These are phyloP conservation scores for Amaranthus tricolor DNA, from an alignment of 179 eudicot genomes.

Conservation along the genomic window DNA sequence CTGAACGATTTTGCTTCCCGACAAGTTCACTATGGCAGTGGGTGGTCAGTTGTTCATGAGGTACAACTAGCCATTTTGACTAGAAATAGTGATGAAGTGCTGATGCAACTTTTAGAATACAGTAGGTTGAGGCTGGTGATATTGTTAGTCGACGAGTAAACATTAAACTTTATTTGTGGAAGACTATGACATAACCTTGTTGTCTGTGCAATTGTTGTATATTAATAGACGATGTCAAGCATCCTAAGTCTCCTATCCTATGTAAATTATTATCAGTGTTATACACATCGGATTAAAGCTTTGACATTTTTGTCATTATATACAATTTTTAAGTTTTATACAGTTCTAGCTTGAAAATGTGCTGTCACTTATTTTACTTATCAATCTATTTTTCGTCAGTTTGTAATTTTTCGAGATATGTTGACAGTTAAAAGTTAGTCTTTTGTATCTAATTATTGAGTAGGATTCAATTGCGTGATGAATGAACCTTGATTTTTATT, in stretches of 20 bases:
- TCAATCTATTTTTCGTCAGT: not conserved
- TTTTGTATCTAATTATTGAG: not conserved
- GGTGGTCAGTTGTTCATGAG: not conserved
- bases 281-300: too few relatives aligned
- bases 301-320: not conserved
- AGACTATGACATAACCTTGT: slow-evolving; percentile 11
- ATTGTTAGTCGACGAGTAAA: slow-evolving; percentile 13
- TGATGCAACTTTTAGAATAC: slow-evolving; percentile 10
- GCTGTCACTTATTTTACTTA: not conserved
- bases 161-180: not conserved
- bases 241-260: not conserved
- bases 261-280: slow-evolving; percentile 1
- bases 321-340: slow-evolving; percentile 2
- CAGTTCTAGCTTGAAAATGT: not conserved
- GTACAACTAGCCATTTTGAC: slow-evolving; percentile 8
- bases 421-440: not conserved
- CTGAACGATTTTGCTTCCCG: slow-evolving; percentile 17
- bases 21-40: slow-evolving; percentile 15
- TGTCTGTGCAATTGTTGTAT: slow-evolving; percentile 20
- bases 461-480: not conserved
- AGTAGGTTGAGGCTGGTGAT: slow-evolving; percentile 13
- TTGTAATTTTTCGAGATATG: not conserved
- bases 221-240: slow-evolving; percentile 14
- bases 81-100: not conserved
- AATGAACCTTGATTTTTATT: not conserved